A percentile compares a stretch with the other conserved stretches of the same genome.
Evolutionary conservation across 371 early-diverging fungal species (phyloP).

Genomic region (Mucor irregularis): DNA sequence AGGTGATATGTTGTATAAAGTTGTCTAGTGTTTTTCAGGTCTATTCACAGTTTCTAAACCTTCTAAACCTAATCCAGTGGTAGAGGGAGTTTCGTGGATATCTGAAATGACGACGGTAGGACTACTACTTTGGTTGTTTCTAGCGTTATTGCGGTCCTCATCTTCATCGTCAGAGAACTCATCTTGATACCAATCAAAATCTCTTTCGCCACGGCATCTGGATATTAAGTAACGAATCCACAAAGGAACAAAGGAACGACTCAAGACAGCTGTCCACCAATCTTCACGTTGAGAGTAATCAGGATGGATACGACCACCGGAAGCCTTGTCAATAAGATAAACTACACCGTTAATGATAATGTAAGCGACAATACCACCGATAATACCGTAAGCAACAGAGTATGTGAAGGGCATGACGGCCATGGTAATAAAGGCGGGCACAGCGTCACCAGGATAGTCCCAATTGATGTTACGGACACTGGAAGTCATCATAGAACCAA

Average conservation of each 20-base stretch:
- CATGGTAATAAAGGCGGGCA: conserved; percentile 79
- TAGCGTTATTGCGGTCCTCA: too few relatives aligned
- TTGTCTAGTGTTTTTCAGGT: conserved; percentile 1
- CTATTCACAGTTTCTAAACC: neutral
- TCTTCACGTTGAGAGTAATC: conserved; percentile 47
- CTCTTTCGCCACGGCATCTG: conserved; percentile 26
- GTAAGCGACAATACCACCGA: conserved; percentile 66
- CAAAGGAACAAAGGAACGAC: conserved; percentile 35
- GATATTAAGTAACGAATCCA: conserved; percentile 45
- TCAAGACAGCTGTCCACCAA: conserved; percentile 46
- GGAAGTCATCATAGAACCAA: conserved; percentile 80
- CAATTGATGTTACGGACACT: conserved; percentile 73
- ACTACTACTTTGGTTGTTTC: neutral
- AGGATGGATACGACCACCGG: conserved; percentile 52
- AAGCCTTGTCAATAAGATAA: conserved; percentile 46
- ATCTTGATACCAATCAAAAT: conserved; percentile 41
- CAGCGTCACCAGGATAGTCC: conserved; percentile 74
- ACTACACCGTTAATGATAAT: conserved; percentile 60
- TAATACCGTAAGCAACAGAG: conserved; percentile 71
- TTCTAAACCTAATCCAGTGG: neutral
- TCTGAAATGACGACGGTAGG: conserved; percentile 9
- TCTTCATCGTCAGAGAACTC: conserved; percentile 24
- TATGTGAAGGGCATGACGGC: conserved; percentile 78
- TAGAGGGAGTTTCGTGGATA: conserved; percentile 7
- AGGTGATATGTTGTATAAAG: neutral